Evolutionary conservation across 345 rosid species (phyloP).

Genomic region (Citrus unshiu): DNA sequence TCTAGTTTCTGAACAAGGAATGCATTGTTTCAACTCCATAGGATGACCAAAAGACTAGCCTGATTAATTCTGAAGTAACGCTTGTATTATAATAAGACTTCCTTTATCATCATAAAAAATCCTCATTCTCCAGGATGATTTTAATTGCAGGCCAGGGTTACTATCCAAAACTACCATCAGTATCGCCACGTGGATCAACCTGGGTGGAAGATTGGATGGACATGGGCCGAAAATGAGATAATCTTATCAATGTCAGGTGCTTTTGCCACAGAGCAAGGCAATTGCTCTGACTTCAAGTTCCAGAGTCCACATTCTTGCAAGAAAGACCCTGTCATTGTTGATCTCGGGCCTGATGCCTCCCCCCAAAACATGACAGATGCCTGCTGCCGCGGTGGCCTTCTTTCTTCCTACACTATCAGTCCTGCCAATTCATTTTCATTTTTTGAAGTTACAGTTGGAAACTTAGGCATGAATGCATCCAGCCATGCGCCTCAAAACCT

Average conservation of each 20-base stretch:
- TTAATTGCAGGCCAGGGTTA: conserved; percentile 45
- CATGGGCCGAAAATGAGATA: conserved; percentile 41
- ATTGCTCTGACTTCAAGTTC: conserved; percentile 34
- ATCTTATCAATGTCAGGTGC: conserved; percentile 54
- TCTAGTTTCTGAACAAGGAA: not conserved
- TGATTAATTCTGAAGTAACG: not conserved
- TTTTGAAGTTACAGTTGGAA: conserved; percentile 43
- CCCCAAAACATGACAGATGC: conserved; percentile 24
- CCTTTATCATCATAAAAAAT: not conserved
- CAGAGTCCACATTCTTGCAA: conserved; percentile 43
- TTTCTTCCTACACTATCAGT: conserved; percentile 47
- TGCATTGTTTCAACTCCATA: not conserved
- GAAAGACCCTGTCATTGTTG: conserved; percentile 38
- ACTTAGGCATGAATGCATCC: conserved; percentile 21
- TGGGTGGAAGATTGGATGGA: conserved; percentile 60
- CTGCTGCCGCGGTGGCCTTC: conserved; percentile 47
- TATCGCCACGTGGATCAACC: conserved; percentile 44
- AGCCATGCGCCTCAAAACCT: conserved; percentile 41
- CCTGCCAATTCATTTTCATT: conserved; percentile 48
- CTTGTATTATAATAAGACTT: too few species aligned
- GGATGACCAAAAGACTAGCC: not conserved
- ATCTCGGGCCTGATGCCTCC: conserved; percentile 32
- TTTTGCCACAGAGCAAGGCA: conserved; percentile 49
- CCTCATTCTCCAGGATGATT: not conserved
- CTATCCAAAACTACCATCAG: conserved; percentile 46